Evolutionary conservation across 2,329 filamentous ascomycete species (phyloP).

Genomic region (Ophioceras dolichostomum): DNA sequence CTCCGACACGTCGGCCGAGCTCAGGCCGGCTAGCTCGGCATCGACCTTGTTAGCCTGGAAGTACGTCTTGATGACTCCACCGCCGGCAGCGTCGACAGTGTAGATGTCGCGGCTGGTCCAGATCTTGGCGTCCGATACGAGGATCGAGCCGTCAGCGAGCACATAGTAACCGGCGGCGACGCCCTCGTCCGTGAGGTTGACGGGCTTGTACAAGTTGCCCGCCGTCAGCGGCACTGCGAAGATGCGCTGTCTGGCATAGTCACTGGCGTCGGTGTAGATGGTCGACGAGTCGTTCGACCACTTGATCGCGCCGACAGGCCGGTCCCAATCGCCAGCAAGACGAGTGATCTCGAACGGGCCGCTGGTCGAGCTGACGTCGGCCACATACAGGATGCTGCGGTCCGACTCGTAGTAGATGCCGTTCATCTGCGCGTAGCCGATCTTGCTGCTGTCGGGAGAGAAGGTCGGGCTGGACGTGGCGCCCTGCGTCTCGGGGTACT

Average conservation of each 20-base stretch:
- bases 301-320: slow-evolving; percentile 12
- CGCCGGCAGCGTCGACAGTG: slow-evolving; percentile 13
- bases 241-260: slow-evolving; percentile 17
- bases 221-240: slow-evolving; percentile 16
- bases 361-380: slow-evolving; percentile 29
- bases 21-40: slow-evolving; percentile 17
- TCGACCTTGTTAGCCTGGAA: slow-evolving; percentile 22
- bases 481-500: slow-evolving; percentile 18
- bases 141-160: slow-evolving; percentile 14
- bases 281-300: slow-evolving; percentile 13
- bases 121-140: slow-evolving; percentile 21
- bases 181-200: slow-evolving; percentile 20
- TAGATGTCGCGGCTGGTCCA: slow-evolving; percentile 22
- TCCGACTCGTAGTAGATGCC: slow-evolving; percentile 43
- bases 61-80: slow-evolving; percentile 13
- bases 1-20: slow-evolving; percentile 18
- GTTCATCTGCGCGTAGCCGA: slow-evolving; percentile 51
- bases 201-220: slow-evolving; percentile 14
- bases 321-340: slow-evolving; percentile 18
- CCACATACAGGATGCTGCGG: slow-evolving; percentile 20
- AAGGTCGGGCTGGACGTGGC: slow-evolving; percentile 28
- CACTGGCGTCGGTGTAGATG: slow-evolving; percentile 16
- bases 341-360: slow-evolving; percentile 25
- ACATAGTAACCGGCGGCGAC: slow-evolving; percentile 14
- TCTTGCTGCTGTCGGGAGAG: slow-evolving; percentile 41